Conservation (phyloP, 768 basidiomycete species). For the Boletus rubescentipes region DNA sequence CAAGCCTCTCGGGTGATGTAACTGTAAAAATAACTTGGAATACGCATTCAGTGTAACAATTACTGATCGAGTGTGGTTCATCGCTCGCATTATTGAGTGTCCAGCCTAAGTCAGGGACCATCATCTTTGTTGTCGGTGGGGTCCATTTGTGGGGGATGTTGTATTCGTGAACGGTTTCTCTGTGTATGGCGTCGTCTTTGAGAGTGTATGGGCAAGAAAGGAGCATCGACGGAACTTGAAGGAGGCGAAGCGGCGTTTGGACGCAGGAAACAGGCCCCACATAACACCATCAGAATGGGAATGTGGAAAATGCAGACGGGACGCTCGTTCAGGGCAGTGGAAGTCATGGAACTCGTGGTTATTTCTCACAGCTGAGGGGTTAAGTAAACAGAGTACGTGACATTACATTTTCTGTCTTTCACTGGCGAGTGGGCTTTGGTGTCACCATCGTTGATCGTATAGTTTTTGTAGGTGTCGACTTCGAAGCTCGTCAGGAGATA, state of each 20-base stretch:
- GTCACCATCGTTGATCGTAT: too few species aligned
- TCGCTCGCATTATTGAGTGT: not conserved
- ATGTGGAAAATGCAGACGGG: not conserved
- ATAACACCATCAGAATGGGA: not conserved
- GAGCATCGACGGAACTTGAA: not conserved
- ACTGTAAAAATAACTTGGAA: not conserved
- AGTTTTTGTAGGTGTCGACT: not conserved
- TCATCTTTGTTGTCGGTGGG: not conserved
- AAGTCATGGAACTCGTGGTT: not conserved
- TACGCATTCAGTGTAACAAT: not conserved
- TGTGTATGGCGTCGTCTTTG: conserved; percentile 4
- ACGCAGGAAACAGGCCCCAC: not conserved
- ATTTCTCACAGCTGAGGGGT: not conserved
- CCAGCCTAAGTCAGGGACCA: not conserved
- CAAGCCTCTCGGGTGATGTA: not conserved
- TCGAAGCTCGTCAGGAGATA: not conserved
- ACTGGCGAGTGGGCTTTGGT: not conserved
- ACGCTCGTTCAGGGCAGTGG: not conserved
- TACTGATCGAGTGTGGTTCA: not conserved
- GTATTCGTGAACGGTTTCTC: not conserved
- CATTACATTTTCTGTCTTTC: not conserved
- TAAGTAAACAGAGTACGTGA: not conserved
- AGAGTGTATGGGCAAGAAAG: conserved; percentile 7
- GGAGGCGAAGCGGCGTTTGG: not conserved
- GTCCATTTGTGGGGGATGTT: not conserved